Conservation (phyloP, 306 rosid species). For the cucumber (Cucumis sativus) region Cucumber_9930_V3 NC_026656.2:2321001-2321500, state of each 20-base stretch:
- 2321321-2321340: neutral
- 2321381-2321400: neutral
- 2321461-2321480: slow-evolving; percentile 80
- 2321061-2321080: neutral
- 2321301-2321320: neutral
- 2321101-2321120: neutral
- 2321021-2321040: neutral
- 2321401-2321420: neutral
- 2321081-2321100: neutral
- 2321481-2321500: slow-evolving; percentile 93
- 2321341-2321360: neutral
- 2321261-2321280: neutral
- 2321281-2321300: neutral
- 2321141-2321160: neutral
- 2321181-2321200: neutral
- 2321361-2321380: neutral
- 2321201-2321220: neutral
- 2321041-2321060: neutral
- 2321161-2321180: neutral
- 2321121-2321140: neutral
- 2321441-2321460: neutral
- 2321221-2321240: neutral
- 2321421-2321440: neutral
- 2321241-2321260: neutral
- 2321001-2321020: neutral